Evolutionary conservation across 1,284 basidiomycete genomes (phyloP).

Genomic region (Peniophora sp.): DNA sequence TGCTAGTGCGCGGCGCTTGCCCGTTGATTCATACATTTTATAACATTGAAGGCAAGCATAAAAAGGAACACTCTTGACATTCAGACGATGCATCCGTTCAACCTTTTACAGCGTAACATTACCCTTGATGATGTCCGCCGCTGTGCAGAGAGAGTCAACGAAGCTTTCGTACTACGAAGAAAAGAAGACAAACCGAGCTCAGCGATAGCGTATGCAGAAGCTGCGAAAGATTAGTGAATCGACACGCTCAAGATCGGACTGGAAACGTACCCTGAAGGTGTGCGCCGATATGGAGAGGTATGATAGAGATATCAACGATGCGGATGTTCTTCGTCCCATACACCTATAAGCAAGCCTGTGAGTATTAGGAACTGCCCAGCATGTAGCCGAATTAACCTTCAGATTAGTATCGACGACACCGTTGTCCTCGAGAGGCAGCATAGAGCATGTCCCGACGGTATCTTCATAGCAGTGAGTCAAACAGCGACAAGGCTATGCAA

Average conservation of each 20-base stretch:
- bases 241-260: neutral
- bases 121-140: too few species aligned
- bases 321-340: slow-evolving; percentile 41
- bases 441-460: slow-evolving; percentile 21
- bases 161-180: too few species aligned
- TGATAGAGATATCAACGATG: slow-evolving; percentile 30
- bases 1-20: too few species aligned
- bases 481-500: too few species aligned
- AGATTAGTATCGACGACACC: slow-evolving; percentile 11
- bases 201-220: slow-evolving; percentile 20
- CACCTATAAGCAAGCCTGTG: slow-evolving; percentile 31
- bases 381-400: slow-evolving; percentile 10
- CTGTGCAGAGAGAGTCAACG: too few species aligned
- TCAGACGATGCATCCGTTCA: too few species aligned
- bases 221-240: too few species aligned
- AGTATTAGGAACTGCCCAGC: too few species aligned
- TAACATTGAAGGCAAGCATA: too few species aligned
- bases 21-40: too few species aligned
- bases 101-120: too few species aligned
- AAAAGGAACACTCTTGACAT: too few species aligned
- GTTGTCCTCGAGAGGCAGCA: slow-evolving; percentile 10
- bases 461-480: slow-evolving; percentile 11
- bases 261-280: slow-evolving; percentile 15
- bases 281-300: slow-evolving; percentile 23
- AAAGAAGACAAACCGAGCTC: slow-evolving; percentile 23